These are phyloP conservation scores for Pleurotus cornucopiae DNA, from an alignment of 768 basidiomycete species.

Conservation along the genomic window DNA sequence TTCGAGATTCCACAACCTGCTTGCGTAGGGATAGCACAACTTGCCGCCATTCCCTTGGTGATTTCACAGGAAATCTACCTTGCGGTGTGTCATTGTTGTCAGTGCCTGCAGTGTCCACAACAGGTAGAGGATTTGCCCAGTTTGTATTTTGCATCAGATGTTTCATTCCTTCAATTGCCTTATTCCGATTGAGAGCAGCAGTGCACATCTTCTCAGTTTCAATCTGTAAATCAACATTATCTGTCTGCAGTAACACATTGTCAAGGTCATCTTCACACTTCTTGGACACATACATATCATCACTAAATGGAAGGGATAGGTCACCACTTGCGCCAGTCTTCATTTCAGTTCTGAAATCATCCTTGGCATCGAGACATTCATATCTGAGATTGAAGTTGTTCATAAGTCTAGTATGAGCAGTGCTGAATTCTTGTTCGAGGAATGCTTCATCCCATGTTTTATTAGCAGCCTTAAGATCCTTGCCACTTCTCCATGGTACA, in stretches of 20 bases:
- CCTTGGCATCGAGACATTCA: slow-evolving; percentile 31
- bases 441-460: slow-evolving; percentile 23
- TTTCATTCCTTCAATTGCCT: not conserved
- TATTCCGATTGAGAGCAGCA: not conserved
- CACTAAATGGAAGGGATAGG: not conserved
- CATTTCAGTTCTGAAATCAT: slow-evolving; percentile 22
- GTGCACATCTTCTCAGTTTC: not conserved
- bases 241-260: not conserved
- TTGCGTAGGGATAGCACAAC: not conserved
- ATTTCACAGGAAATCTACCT: not conserved
- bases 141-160: not conserved
- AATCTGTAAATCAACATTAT: not conserved
- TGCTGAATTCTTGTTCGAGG: slow-evolving; percentile 11
- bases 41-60: not conserved
- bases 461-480: slow-evolving; percentile 16
- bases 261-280: not conserved
- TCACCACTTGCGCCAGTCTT: not conserved
- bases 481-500: slow-evolving; percentile 24
- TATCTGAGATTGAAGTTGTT: slow-evolving; percentile 26
- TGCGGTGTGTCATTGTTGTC: not conserved
- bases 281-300: not conserved
- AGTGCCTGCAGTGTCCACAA: not conserved
- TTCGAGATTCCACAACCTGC: not conserved
- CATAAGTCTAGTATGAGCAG: slow-evolving; percentile 16
- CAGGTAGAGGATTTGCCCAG: not conserved